Evolutionary conservation across 1,284 basidiomycete species (phyloP), one percentile per base, ranked within the genome.

Genomic region (Cystobasidium sp.): DNA sequence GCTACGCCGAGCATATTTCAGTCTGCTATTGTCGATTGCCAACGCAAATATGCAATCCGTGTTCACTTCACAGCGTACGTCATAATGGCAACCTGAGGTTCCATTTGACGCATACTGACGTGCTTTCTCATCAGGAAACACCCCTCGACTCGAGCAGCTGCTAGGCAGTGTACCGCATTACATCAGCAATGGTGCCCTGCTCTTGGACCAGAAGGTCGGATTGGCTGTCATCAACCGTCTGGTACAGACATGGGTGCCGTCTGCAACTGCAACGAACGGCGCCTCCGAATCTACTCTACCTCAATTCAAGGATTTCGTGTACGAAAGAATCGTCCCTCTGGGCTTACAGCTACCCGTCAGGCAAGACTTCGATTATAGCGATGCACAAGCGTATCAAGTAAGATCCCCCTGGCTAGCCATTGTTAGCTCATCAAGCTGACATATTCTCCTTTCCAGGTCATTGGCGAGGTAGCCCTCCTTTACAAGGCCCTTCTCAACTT

Each of bases 231-330:
- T 99, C 63, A 87, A 87, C 65, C 83, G 85, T 61, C 82, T 85
- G 18, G 88, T 95, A 51, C 84, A 85, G n/a, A 86, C 88, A 2
- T 98, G 95, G 94, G 91, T 90, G 14, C 49, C 47, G 9, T n/a
- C 24, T 1, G 20, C 64, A 3, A 43, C 47, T 12, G 64, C 37
- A 49, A 83, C 83, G 1, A 63, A 70, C 0, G 75, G 68, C 5
- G 79, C 78, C 39, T 70, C 49, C 79, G 81, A 49, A 66, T 70
- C 77, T 67, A 52, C 52, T 10, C 20, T 77, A 79, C 93, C 93
- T 14, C 96, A 96, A 0, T 99, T 98, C 81, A 94, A 97, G 78
- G 86, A 88, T 14, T 97, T 97, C 81, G 87, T 97, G 64, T 99
- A 99, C 82, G 91, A 96, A 78, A 88, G 90, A 9, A 84, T 97